These are phyloP conservation scores for Trichoderma sp. DNA, from an alignment of 2,329 filamentous ascomycete species.

Conservation along the genomic window DNA sequence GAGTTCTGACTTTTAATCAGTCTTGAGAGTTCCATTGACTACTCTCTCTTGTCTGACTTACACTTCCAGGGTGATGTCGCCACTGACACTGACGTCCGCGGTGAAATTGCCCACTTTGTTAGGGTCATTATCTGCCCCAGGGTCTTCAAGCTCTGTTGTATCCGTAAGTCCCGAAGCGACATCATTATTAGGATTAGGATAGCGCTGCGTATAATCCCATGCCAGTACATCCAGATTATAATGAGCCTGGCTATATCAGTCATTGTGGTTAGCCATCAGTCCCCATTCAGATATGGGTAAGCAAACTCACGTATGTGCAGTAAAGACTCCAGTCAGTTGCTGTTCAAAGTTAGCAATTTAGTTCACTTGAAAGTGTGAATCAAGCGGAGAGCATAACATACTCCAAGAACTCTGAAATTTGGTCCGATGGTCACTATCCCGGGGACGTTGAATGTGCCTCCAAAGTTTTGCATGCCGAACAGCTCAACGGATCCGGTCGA, in stretches of 20 bases:
- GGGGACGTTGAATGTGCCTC: background rate
- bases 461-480: background rate
- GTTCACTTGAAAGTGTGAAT: rapidly evolving
- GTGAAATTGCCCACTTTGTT: background rate
- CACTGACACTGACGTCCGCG: background rate
- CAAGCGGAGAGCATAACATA: background rate
- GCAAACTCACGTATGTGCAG: background rate
- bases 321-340: background rate
- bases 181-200: background rate
- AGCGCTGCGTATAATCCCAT: background rate
- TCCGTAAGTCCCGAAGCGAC: background rate
- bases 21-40: background rate
- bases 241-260: background rate
- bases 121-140: background rate
- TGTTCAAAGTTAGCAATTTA: background rate
- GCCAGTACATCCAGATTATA: background rate
- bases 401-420: background rate
- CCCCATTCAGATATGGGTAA: background rate
- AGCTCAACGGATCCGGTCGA: background rate
- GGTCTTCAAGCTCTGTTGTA: background rate
- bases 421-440: background rate
- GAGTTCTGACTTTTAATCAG: background rate
- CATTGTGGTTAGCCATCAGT: background rate
- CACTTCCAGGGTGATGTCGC: background rate
- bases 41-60: background rate